phyloP scores from a whole-genome alignment of 1,139 yeast species.

The Suhomyces guaymorum region DNA sequence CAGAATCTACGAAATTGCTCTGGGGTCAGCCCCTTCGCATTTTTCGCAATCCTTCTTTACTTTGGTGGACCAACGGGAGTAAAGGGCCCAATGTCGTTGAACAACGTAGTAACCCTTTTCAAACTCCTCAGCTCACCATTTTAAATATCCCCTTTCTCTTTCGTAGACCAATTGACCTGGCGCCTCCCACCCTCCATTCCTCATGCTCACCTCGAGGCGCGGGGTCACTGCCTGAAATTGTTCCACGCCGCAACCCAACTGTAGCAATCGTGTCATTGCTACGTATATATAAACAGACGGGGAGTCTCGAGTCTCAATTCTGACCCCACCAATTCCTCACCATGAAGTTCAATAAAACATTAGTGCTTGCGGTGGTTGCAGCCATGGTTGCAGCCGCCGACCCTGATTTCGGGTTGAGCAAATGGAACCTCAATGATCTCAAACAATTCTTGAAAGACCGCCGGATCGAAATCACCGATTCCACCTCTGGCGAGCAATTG shows the following conservation, averaged over 20 bases:
- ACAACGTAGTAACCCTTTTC: too few relatives aligned
- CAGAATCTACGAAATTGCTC: slow-evolving; percentile 1
- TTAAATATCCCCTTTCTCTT: too few relatives aligned
- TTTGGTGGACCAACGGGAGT: too few relatives aligned
- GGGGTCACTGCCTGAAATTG: background rate
- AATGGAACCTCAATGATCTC: slow-evolving; percentile 28
- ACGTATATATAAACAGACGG: slow-evolving; percentile 1
- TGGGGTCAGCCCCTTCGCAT: slow-evolving; percentile 1
- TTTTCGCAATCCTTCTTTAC: background rate
- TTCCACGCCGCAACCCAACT: slow-evolving; percentile 4
- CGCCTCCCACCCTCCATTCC: too few relatives aligned
- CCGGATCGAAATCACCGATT: slow-evolving; percentile 25
- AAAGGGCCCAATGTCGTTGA: too few relatives aligned
- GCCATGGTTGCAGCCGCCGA: slow-evolving; percentile 13
- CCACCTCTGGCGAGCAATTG: slow-evolving; percentile 30
- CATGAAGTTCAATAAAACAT: slow-evolving; percentile 5
- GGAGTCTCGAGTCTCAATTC: background rate
- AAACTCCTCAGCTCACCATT: background rate
- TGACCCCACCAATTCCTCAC: too few relatives aligned
- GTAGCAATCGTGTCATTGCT: slow-evolving; percentile 10
- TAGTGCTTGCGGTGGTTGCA: slow-evolving; percentile 7
- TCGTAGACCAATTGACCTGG: too few relatives aligned
- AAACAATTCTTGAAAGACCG: slow-evolving; percentile 39
- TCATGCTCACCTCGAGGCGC: too few relatives aligned
- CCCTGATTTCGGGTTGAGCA: slow-evolving; percentile 9